Conservation (phyloP, 2,329 filamentous ascomycete species). For the Xylariaceae sp. region DNA sequence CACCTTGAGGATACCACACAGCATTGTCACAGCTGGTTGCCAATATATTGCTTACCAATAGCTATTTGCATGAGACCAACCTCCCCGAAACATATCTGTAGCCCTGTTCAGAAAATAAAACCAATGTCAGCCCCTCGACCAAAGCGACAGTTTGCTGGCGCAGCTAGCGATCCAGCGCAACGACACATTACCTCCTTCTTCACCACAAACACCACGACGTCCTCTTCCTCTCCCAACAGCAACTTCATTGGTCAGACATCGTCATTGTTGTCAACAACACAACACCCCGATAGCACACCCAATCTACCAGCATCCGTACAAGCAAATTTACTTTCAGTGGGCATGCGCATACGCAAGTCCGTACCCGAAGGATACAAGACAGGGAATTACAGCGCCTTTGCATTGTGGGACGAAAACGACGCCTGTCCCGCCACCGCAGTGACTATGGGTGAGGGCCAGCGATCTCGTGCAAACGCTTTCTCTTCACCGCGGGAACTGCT, state of each 20-base stretch:
- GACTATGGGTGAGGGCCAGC: constrained; percentile 28
- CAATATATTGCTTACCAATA: constrained; percentile 1
- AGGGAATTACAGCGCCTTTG: constrained; percentile 58
- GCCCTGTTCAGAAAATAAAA: background rate
- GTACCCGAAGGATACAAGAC: constrained; percentile 96
- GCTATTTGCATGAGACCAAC: constrained; percentile 13
- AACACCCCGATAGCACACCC: constrained; percentile 44
- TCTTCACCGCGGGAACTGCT: constrained; percentile 65
- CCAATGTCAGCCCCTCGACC: constrained; percentile 60
- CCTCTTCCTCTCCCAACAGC: constrained; percentile 39
- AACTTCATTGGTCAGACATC: constrained; percentile 6
- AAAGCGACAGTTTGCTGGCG: constrained; percentile 68
- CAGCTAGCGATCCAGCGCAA: constrained; percentile 63
- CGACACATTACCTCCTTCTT: constrained; percentile 72
- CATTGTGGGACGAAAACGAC: constrained; percentile 56
- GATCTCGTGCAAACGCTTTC: constrained; percentile 39
- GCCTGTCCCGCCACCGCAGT: background rate
- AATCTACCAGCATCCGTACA: constrained; percentile 71
- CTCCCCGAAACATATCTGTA: constrained; percentile 14
- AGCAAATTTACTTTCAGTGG: constrained; percentile 85
- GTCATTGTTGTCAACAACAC: constrained; percentile 32
- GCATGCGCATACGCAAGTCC: constrained; percentile 93
- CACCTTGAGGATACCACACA: constrained; percentile 10
- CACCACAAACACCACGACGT: constrained; percentile 34
- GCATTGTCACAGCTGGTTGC: constrained; percentile 9